Percentiles rank a stretch among this genome's conserved stretches.
phyloP scores from a whole-genome alignment of 1,139 yeast species.

The Sugiyamaella pinicola region DNA sequence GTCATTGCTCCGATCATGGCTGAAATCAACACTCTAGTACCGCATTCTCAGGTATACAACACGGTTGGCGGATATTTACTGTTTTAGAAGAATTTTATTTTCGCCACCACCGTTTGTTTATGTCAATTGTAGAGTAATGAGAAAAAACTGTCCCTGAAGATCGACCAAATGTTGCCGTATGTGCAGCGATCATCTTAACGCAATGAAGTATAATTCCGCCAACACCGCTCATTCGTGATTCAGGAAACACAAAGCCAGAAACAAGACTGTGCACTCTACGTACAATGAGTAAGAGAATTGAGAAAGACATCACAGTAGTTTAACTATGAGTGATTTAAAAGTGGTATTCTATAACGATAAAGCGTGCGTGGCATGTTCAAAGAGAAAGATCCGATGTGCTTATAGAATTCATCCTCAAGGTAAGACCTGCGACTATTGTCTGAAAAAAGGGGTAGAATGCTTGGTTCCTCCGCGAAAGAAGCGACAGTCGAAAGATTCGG shows the following conservation, averaged over 20 bases:
- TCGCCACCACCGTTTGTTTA: no score
- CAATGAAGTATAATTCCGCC: constrained; percentile 5
- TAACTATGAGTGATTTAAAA: neutral
- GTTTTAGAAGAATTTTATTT: no score
- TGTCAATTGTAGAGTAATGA: no score
- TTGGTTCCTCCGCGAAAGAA: constrained; percentile 8
- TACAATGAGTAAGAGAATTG: no score
- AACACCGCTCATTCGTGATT: no score
- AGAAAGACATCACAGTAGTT: neutral
- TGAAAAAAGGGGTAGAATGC: constrained; percentile 3
- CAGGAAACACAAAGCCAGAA: neutral
- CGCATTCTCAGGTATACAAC: no score
- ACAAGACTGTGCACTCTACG: no score
- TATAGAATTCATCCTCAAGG: neutral
- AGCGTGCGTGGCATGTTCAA: constrained; percentile 4
- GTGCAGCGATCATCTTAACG: neutral
- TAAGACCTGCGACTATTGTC: neutral
- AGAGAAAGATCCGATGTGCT: constrained; percentile 2
- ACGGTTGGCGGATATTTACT: no score
- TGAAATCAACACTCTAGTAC: no score
- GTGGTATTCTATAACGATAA: constrained; percentile 1
- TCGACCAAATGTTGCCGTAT: neutral
- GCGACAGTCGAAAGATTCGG: neutral
- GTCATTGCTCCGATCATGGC: no score
- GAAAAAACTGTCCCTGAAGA: neutral